Conservation (phyloP, 2,329 filamentous ascomycete genomes). For the Trichophyton schoenleinii region DNA sequence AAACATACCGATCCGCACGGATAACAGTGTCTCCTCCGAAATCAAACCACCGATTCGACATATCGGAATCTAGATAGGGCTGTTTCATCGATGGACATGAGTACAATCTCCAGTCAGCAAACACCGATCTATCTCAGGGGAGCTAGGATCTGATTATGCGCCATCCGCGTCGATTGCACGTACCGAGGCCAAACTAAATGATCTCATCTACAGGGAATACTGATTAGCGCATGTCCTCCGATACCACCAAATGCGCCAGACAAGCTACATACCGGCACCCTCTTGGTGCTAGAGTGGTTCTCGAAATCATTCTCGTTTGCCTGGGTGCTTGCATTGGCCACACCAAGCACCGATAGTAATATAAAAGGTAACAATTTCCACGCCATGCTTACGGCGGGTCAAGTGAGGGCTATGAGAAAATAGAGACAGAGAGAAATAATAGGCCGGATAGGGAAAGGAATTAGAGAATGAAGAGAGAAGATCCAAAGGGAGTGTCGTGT, state of each 20-base stretch:
- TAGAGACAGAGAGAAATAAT: background rate
- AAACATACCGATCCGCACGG: conserved; percentile 46
- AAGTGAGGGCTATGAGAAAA: background rate
- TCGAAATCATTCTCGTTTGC: conserved; percentile 29
- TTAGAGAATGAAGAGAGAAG: conserved; percentile 10
- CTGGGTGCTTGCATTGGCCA: conserved; percentile 18
- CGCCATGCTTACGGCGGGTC: conserved; percentile 9
- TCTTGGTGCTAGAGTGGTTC: conserved; percentile 46
- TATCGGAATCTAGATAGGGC: conserved; percentile 95
- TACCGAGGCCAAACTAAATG: conserved; percentile 71
- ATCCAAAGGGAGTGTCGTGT: conserved; percentile 11
- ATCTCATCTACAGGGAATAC: conserved; percentile 52
- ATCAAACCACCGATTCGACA: conserved; percentile 98
- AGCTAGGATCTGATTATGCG: background rate
- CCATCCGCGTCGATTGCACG: conserved; percentile 26
- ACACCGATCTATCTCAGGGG: background rate
- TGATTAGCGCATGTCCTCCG: conserved; percentile 12
- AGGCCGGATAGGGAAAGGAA: background rate
- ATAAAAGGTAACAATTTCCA: conserved; percentile 9
- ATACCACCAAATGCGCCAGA: background rate
- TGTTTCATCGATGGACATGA: conserved; percentile 26
- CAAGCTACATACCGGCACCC: conserved; percentile 46
- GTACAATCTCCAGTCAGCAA: background rate
- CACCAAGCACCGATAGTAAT: conserved; percentile 24
- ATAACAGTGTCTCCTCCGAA: conserved; percentile 93